Evolutionary conservation across 2,329 filamentous ascomycete genomes (phyloP).

Genomic region (Trichophyton schoenleinii): DNA sequence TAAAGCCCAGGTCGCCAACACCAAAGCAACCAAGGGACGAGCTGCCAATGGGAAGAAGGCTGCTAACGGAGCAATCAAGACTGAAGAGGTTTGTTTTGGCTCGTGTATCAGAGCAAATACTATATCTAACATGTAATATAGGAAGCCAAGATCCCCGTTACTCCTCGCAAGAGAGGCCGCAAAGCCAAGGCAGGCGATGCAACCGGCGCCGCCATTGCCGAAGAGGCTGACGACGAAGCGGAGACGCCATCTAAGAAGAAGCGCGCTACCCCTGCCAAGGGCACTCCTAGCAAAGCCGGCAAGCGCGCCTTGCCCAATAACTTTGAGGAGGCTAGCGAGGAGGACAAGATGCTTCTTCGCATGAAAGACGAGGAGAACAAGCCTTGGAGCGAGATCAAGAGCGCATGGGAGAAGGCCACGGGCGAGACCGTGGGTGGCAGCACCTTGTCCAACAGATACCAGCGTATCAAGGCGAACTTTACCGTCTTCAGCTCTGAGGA

Average conservation of each 20-base stretch:
- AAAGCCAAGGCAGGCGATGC: conserved; percentile 5
- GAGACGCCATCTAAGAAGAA: conserved; percentile 1
- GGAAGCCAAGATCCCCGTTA: conserved; percentile 11
- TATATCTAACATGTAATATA: background rate
- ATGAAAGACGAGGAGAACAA: conserved; percentile 19
- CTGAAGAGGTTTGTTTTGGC: background rate
- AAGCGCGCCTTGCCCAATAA: conserved; percentile 19
- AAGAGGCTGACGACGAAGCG: background rate
- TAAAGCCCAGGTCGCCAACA: background rate
- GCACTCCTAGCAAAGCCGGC: conserved; percentile 1
- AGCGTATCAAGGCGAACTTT: conserved; percentile 29
- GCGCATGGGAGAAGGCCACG: conserved; percentile 18
- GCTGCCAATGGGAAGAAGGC: background rate
- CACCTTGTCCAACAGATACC: conserved; percentile 30
- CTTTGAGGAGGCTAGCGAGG: conserved; percentile 13
- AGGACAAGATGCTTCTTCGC: conserved; percentile 20
- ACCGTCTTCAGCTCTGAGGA: conserved; percentile 25
- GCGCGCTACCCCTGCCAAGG: background rate
- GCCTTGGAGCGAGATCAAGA: conserved; percentile 19
- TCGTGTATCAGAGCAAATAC: background rate
- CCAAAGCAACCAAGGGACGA: background rate
- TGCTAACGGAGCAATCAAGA: background rate
- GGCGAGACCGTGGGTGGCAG: conserved; percentile 23
- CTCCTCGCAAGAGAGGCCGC: background rate
- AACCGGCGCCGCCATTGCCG: background rate